Evolutionary conservation across 768 basidiomycete genomes (phyloP).

Genomic region (Tylopilus felleus): DNA sequence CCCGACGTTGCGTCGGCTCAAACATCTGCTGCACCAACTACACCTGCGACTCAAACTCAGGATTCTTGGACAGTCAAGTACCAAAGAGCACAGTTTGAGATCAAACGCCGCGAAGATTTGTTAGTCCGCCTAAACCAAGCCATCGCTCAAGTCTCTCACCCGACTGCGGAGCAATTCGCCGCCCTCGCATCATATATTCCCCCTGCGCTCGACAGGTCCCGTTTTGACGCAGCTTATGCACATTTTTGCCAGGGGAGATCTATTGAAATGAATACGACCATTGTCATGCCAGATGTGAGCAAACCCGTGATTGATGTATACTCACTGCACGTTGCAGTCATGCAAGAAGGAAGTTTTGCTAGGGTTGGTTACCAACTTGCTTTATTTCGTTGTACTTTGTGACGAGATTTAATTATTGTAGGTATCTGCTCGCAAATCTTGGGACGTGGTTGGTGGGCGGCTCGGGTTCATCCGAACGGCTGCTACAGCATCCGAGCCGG

Average conservation of each 20-base stretch:
- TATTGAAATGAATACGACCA: constrained; percentile 23
- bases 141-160: constrained; percentile 20
- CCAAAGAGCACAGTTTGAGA: constrained; percentile 28
- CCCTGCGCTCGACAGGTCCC: constrained; percentile 28
- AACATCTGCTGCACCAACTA: neutral
- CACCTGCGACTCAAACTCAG: constrained; percentile 7
- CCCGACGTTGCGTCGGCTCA: neutral
- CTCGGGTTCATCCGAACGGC: constrained; percentile 25
- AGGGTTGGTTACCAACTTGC: constrained; percentile 21
- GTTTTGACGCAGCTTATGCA: constrained; percentile 27
- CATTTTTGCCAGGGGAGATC: constrained; percentile 30
- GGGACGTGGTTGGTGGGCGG: constrained; percentile 27
- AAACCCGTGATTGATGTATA: constrained; percentile 30
- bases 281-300: constrained; percentile 28
- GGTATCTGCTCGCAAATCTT: constrained; percentile 26
- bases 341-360: constrained; percentile 30
- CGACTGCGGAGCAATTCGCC: constrained; percentile 24
- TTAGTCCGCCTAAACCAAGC: constrained; percentile 28
- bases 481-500: constrained; percentile 20
- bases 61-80: constrained; percentile 21
- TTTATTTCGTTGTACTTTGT: neutral
- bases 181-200: constrained; percentile 27
- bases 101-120: constrained; percentile 30
- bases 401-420: constrained; percentile 7
- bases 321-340: constrained; percentile 29